These are phyloP conservation scores for Lophiotrema nucula DNA, from an alignment of 495 filamentous ascomycete genomes.

Conservation along the genomic window DNA sequence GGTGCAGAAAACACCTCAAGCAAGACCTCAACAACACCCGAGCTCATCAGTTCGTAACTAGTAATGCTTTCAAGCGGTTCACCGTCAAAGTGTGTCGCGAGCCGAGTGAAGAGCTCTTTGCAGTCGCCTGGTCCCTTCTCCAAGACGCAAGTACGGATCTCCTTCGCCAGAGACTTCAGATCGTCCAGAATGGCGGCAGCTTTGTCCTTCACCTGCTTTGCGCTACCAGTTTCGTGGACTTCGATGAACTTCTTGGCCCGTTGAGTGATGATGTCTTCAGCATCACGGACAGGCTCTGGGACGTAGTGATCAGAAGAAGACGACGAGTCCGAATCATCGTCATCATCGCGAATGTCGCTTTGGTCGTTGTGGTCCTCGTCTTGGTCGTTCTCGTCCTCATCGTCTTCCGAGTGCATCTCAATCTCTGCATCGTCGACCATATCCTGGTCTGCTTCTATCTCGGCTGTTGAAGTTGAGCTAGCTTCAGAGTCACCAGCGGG, in stretches of 20 bases:
- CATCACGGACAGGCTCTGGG: slow-evolving; percentile 55
- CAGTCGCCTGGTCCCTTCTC: slow-evolving; percentile 54
- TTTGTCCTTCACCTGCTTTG: slow-evolving; percentile 69
- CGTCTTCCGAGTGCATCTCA: slow-evolving; percentile 51
- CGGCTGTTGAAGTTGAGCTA: slow-evolving; percentile 16
- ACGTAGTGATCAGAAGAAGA: slow-evolving; percentile 47
- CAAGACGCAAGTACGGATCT: slow-evolving; percentile 69
- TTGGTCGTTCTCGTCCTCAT: slow-evolving; percentile 61
- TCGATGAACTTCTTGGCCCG: slow-evolving; percentile 81
- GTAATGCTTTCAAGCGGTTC: slow-evolving; percentile 90
- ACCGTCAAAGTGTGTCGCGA: slow-evolving; percentile 86
- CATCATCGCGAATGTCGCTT: slow-evolving; percentile 56
- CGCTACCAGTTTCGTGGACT: slow-evolving; percentile 71
- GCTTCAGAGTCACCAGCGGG: slow-evolving; percentile 11
- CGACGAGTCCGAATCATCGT: slow-evolving; percentile 54
- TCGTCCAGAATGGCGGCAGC: slow-evolving; percentile 71
- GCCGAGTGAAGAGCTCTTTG: slow-evolving; percentile 64
- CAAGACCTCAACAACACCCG: slow-evolving; percentile 79
- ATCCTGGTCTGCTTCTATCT: slow-evolving; percentile 49
- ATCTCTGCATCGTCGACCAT: slow-evolving; percentile 53
- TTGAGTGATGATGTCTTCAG: slow-evolving; percentile 70
- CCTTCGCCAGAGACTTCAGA: slow-evolving; percentile 66
- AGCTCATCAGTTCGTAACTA: slow-evolving; percentile 91
- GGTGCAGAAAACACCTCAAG: slow-evolving; percentile 74
- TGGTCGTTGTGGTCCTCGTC: slow-evolving; percentile 57